Conservation (phyloP, 331 rosid genomes). For the Telfairia occidentalis region DNA sequence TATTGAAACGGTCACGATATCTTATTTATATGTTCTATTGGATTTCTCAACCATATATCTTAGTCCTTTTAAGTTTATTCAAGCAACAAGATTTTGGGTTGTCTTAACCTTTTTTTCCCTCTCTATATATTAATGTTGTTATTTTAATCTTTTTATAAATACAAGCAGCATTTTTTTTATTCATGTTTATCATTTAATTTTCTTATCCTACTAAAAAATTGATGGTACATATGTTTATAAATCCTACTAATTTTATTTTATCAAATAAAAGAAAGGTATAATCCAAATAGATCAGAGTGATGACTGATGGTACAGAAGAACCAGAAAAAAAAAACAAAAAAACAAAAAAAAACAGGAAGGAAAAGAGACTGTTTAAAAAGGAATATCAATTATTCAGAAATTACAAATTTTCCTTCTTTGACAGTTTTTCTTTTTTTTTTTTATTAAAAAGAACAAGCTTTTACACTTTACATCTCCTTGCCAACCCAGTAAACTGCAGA, state of each 20-base stretch:
- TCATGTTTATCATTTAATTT: no score
- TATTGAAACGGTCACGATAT: no score
- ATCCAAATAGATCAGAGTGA: slow-evolving; percentile 4
- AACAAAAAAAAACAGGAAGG: neutral
- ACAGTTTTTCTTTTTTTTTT: slow-evolving; percentile 25
- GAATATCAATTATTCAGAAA: slow-evolving; percentile 37
- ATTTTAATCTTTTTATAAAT: neutral
- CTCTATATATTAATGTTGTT: neutral
- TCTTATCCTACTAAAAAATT: no score
- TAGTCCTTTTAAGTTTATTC: no score
- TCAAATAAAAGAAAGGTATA: neutral
- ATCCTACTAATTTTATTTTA: neutral
- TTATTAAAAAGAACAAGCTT: slow-evolving; percentile 55
- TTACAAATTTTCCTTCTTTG: slow-evolving; percentile 38
- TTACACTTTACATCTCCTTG: slow-evolving; percentile 71
- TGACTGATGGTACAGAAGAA: neutral
- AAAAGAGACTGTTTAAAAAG: slow-evolving; percentile 21
- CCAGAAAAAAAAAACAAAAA: no score
- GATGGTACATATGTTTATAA: neutral
- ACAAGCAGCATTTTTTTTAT: neutral
- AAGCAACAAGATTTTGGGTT: no score
- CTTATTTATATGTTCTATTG: no score
- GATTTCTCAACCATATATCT: no score
- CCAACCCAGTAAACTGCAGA: slow-evolving; percentile 41
- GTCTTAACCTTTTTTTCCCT: neutral